These are phyloP conservation scores for Viola pubescens DNA, from an alignment of 441 rosid species.

Conservation along the genomic window DNA sequence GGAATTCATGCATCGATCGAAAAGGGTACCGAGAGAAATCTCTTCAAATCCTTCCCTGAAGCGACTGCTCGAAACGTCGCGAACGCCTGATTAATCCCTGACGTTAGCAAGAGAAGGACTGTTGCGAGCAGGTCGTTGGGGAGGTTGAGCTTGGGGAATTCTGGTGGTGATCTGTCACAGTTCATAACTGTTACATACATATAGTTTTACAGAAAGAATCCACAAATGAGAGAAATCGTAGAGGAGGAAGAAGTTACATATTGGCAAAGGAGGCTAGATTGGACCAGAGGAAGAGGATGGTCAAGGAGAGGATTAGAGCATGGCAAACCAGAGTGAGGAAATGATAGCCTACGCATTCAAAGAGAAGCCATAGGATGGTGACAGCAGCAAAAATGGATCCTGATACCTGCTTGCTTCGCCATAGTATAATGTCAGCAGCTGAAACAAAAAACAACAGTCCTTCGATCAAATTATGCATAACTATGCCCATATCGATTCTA, in stretches of 20 bases:
- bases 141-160: constrained; percentile 31
- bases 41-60: constrained; percentile 35
- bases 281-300: constrained; percentile 35
- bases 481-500: too few species aligned
- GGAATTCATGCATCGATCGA: background rate
- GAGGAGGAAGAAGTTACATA: constrained; percentile 20
- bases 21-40: constrained; percentile 30
- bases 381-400: constrained; percentile 28
- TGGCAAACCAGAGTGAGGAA: constrained; percentile 40
- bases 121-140: constrained; percentile 26
- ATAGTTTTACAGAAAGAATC: background rate
- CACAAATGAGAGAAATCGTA: background rate
- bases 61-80: constrained; percentile 29
- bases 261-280: constrained; percentile 29
- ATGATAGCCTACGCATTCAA: constrained; percentile 43
- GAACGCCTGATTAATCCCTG: constrained; percentile 26
- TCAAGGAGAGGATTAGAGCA: constrained; percentile 28
- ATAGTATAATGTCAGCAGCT: constrained; percentile 46
- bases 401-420: constrained; percentile 45
- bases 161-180: constrained; percentile 35
- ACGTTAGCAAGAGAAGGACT: constrained; percentile 21
- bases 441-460: constrained; percentile 12
- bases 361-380: constrained; percentile 41
- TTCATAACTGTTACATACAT: background rate
- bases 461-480: background rate